These are phyloP conservation scores for Bacterosira constricta DNA, from an alignment of 108 stramenopile species.

Conservation along the genomic window DNA sequence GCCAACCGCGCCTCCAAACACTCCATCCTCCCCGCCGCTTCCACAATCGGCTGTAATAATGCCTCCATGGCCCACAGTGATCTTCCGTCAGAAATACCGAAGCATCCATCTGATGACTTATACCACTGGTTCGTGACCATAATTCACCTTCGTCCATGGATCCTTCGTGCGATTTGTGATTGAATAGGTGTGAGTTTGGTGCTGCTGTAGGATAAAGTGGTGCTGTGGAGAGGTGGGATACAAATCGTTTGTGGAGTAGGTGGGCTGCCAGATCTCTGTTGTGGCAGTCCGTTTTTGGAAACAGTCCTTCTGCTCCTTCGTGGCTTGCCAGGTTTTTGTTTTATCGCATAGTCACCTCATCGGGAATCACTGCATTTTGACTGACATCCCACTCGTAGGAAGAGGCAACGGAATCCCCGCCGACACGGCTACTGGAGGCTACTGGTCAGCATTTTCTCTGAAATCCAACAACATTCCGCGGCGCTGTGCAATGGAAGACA, in stretches of 20 bases:
- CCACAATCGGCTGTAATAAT: conserved; percentile 21
- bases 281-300: conserved; percentile 19
- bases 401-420: conserved; percentile 5
- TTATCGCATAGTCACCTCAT: not conserved
- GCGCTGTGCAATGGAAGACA: conserved; percentile 43
- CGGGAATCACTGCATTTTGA: not conserved
- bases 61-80: conserved; percentile 28
- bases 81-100: not conserved
- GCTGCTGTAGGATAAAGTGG: not conserved
- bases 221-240: not conserved
- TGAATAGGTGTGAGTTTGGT: too few species aligned
- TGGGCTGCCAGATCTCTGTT: conserved; percentile 23
- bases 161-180: too few species aligned
- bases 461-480: conserved; percentile 17
- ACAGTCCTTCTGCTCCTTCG: conserved; percentile 10
- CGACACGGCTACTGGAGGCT: not conserved
- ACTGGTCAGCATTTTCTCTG: conserved; percentile 16
- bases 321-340: too few species aligned
- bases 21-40: not conserved
- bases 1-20: conserved; percentile 19
- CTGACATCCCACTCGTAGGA: not conserved
- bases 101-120: not conserved
- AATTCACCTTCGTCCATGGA: too few species aligned
- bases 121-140: too few species aligned
- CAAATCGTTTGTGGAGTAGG: not conserved